Evolutionary conservation across 768 basidiomycete species (phyloP).

Genomic region (Suillus luteus): DNA sequence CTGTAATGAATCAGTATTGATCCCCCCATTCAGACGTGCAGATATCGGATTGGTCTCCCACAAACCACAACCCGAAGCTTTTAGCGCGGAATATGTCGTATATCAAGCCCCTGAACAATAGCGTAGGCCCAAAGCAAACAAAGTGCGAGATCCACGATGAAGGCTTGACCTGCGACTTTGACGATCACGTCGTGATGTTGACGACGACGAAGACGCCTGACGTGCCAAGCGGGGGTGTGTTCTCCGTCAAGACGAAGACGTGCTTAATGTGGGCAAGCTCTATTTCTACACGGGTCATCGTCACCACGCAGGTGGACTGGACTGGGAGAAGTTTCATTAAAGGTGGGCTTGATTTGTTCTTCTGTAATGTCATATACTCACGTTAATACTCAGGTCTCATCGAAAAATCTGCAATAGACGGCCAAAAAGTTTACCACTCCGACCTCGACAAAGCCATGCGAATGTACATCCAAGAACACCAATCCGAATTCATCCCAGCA

Average conservation of each 20-base stretch:
- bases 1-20: neutral
- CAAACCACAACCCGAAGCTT: slow-evolving; percentile 58
- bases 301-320: slow-evolving; percentile 95
- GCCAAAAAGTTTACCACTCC: slow-evolving; percentile 83
- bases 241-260: slow-evolving; percentile 91
- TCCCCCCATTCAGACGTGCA: slow-evolving; percentile 70
- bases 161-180: slow-evolving; percentile 75
- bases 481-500: slow-evolving; percentile 85
- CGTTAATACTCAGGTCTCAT: slow-evolving; percentile 64
- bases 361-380: neutral
- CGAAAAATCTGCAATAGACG: slow-evolving; percentile 87
- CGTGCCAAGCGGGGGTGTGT: slow-evolving; percentile 91
- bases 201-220: slow-evolving; percentile 94
- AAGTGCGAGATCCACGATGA: slow-evolving; percentile 96
- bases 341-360: slow-evolving; percentile 45
- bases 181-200: slow-evolving; percentile 77
- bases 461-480: slow-evolving; percentile 85
- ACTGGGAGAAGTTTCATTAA: slow-evolving; percentile 96
- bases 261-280: slow-evolving; percentile 93
- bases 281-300: slow-evolving; percentile 74
- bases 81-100: slow-evolving; percentile 88
- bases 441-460: slow-evolving; percentile 88
- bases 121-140: slow-evolving; percentile 91
- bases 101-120: slow-evolving; percentile 88
- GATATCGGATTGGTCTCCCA: slow-evolving; percentile 92